phyloP scores from a whole-genome alignment of 129 eudicot genomes.

The Daucus carota region DNA sequence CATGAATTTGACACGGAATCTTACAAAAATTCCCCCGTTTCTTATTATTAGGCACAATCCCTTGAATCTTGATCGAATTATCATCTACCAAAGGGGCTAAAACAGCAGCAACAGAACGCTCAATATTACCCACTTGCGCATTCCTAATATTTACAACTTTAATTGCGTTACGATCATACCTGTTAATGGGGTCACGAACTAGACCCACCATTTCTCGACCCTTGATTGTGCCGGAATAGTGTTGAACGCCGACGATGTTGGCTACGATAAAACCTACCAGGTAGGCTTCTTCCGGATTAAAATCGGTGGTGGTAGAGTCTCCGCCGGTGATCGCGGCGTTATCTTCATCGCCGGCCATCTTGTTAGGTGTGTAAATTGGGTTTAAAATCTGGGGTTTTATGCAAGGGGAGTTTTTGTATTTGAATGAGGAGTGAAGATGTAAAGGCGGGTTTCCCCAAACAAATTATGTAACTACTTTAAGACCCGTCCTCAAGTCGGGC shows the following conservation, averaged over 20 bases:
- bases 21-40: constrained; percentile 16
- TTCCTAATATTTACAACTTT: constrained; percentile 50
- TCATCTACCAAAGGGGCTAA: constrained; percentile 57
- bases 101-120: constrained; percentile 48
- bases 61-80: constrained; percentile 38
- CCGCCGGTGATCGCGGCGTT: background rate
- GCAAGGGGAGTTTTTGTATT: too few species aligned
- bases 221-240: constrained; percentile 49
- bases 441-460: constrained; percentile 13
- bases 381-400: background rate
- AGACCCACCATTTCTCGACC: constrained; percentile 80
- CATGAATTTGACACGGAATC: constrained; percentile 67
- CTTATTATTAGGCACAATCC: constrained; percentile 54
- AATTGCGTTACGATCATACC: constrained; percentile 55
- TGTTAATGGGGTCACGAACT: constrained; percentile 66
- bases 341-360: background rate
- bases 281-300: constrained; percentile 25
- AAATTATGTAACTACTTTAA: constrained; percentile 42
- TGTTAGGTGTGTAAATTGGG: too few species aligned
- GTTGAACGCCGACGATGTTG: constrained; percentile 62
- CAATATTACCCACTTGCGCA: constrained; percentile 66
- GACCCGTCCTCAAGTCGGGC: too few species aligned
- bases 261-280: constrained; percentile 68
- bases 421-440: background rate
- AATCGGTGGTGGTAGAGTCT: background rate